A percentile compares a stretch with the other conserved stretches of the same genome.
These are phyloP conservation scores for Globisporangium polare DNA, from an alignment of 352 stramenopile species.

Conservation along the genomic window DNA sequence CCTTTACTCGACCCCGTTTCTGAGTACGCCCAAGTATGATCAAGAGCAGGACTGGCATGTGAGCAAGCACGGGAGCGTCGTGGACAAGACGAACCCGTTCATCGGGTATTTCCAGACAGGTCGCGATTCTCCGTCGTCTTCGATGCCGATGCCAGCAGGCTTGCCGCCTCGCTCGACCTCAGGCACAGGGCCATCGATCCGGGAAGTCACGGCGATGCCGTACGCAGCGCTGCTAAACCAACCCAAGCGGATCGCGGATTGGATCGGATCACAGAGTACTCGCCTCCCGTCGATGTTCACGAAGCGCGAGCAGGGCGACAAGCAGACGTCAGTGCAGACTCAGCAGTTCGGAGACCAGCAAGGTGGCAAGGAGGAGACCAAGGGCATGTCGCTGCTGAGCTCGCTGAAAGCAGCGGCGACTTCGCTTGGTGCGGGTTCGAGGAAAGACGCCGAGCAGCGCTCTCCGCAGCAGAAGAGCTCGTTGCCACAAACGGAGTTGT, in stretches of 20 bases:
- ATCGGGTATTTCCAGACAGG: constrained; percentile 82
- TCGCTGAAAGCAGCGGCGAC: constrained; percentile 7
- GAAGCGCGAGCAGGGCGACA: constrained; percentile 12
- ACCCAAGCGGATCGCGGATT: constrained; percentile 46
- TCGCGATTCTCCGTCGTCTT: not conserved
- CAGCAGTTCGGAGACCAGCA: not conserved
- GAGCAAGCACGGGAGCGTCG: constrained; percentile 39
- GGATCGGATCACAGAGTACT: constrained; percentile 34
- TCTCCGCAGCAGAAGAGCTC: not conserved
- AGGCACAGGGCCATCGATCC: not conserved
- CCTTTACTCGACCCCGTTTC: constrained; percentile 6
- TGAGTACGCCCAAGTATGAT: constrained; percentile 9
- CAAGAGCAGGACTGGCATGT: constrained; percentile 28
- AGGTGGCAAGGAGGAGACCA: not conserved
- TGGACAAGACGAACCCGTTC: constrained; percentile 87
- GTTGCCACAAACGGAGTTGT: not conserved
- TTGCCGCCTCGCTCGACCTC: constrained; percentile 11
- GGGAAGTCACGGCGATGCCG: constrained; percentile 2
- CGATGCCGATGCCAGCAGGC: not conserved
- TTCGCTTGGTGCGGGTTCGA: not conserved
- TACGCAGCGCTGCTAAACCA: constrained; percentile 34
- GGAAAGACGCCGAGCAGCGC: not conserved
- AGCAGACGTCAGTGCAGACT: constrained; percentile 9
- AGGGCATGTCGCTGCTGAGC: not conserved
- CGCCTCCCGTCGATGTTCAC: constrained; percentile 38